These are phyloP conservation scores for Ophiocordyceps australis DNA, from an alignment of 2,329 filamentous ascomycete species.

Conservation along the genomic window DNA sequence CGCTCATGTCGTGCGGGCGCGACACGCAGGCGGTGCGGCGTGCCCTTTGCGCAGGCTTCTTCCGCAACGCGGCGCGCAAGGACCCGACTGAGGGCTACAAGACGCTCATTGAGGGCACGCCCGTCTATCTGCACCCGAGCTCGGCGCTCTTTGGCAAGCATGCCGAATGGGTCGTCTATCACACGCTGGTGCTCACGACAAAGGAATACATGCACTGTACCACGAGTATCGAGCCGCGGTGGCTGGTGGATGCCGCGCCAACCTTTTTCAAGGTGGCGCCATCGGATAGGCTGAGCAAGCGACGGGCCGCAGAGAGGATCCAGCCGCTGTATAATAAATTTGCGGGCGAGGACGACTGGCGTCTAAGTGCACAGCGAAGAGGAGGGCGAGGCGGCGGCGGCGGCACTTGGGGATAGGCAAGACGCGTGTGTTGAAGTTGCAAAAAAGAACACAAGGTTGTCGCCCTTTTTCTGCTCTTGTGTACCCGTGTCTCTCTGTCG, in stretches of 20 bases:
- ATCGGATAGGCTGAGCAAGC: constrained; percentile 70
- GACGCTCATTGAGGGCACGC: constrained; percentile 86
- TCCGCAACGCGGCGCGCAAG: constrained; percentile 86
- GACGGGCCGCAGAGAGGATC: constrained; percentile 87
- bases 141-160: constrained; percentile 90
- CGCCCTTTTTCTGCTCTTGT: too few species aligned
- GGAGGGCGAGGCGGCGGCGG: constrained; percentile 69
- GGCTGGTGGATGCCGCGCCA: constrained; percentile 88
- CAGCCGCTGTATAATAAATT: constrained; percentile 91
- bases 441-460: too few species aligned
- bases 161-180: constrained; percentile 90
- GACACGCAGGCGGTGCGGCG: constrained; percentile 77
- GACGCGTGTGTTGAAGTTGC: too few species aligned
- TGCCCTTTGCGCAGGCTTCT: constrained; percentile 84
- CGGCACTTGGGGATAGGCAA: constrained; percentile 67
- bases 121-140: constrained; percentile 84
- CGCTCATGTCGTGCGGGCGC: constrained; percentile 66
- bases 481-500: too few species aligned
- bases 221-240: constrained; percentile 84
- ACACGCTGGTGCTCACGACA: constrained; percentile 77
- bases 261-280: constrained; percentile 97
- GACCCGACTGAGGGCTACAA: constrained; percentile 96
- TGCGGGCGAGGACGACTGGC: constrained; percentile 86
- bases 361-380: constrained; percentile 71
- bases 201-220: constrained; percentile 98